phyloP scores from a whole-genome alignment of 208 protist genomes.

The Crithidia expoeki region DNA sequence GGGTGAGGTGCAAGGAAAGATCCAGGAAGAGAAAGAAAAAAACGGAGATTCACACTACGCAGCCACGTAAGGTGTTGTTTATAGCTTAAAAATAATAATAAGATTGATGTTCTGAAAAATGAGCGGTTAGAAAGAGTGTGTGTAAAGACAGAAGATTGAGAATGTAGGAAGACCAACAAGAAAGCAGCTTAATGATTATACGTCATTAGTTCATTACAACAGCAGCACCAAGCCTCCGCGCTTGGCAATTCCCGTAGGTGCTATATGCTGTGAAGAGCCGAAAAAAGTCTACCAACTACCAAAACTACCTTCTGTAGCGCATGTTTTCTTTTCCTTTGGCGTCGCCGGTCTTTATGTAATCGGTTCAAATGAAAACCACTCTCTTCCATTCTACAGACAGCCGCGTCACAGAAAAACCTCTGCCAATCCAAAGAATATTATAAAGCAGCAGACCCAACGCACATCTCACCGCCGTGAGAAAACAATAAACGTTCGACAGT shows the following conservation, averaged over 20 bases:
- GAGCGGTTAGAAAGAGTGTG: neutral
- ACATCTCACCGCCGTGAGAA: too few species aligned
- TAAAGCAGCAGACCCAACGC: too few species aligned
- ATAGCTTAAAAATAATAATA: neutral
- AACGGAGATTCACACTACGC: neutral
- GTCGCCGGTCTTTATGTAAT: too few species aligned
- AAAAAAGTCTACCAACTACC: too few species aligned
- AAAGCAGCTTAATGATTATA: neutral
- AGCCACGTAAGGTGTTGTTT: slow-evolving; percentile 3
- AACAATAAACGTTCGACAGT: too few species aligned
- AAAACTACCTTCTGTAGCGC: too few species aligned
- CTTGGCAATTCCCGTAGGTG: too few species aligned
- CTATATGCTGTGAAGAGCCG: too few species aligned
- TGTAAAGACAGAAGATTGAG: neutral
- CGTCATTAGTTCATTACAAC: too few species aligned
- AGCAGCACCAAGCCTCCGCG: too few species aligned
- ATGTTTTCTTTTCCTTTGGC: too few species aligned
- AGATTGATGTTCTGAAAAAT: neutral
- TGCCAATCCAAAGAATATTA: neutral
- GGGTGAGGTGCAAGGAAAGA: neutral
- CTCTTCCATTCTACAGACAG: neutral
- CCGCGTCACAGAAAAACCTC: neutral
- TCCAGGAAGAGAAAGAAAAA: neutral
- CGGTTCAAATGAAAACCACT: too few species aligned
- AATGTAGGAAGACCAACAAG: neutral